Evolutionary conservation across 495 filamentous ascomycete genomes (phyloP).

Genomic region (Daldinia caldariorum): DNA sequence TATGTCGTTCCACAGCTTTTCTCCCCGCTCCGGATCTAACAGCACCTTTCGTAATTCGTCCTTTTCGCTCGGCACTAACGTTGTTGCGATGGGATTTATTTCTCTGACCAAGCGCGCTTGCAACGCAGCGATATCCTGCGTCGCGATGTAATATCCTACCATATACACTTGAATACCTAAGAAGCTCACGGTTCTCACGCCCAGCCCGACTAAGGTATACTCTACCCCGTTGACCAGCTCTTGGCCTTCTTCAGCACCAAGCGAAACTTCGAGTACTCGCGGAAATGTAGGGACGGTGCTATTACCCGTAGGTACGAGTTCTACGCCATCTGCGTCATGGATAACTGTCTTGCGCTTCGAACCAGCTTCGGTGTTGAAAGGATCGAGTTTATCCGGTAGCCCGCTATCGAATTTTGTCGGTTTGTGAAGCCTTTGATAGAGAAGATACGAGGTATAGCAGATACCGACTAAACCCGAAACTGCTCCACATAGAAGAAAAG

Average conservation of each 20-base stretch:
- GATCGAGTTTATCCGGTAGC: constrained; percentile 52
- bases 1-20: constrained; percentile 76
- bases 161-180: constrained; percentile 94
- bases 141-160: constrained; percentile 88
- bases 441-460: constrained; percentile 55
- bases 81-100: constrained; percentile 75
- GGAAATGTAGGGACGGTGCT: constrained; percentile 86
- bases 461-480: constrained; percentile 60
- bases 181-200: constrained; percentile 88
- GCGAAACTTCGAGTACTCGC: constrained; percentile 69
- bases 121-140: constrained; percentile 71
- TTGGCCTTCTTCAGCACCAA: constrained; percentile 46
- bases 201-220: constrained; percentile 88
- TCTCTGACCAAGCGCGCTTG: constrained; percentile 59
- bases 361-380: constrained; percentile 53
- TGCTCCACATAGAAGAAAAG: constrained; percentile 59
- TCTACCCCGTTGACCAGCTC: constrained; percentile 61
- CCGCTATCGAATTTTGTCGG: constrained; percentile 58
- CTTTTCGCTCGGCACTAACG: constrained; percentile 82
- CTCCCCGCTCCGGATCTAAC: constrained; percentile 72
- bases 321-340: constrained; percentile 64
- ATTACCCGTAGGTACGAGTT: constrained; percentile 83
- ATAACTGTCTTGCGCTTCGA: constrained; percentile 65
- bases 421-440: constrained; percentile 50
- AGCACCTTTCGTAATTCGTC: constrained; percentile 72